These are phyloP conservation scores for Mycena venus DNA, from an alignment of 768 basidiomycete species.

Conservation along the genomic window DNA sequence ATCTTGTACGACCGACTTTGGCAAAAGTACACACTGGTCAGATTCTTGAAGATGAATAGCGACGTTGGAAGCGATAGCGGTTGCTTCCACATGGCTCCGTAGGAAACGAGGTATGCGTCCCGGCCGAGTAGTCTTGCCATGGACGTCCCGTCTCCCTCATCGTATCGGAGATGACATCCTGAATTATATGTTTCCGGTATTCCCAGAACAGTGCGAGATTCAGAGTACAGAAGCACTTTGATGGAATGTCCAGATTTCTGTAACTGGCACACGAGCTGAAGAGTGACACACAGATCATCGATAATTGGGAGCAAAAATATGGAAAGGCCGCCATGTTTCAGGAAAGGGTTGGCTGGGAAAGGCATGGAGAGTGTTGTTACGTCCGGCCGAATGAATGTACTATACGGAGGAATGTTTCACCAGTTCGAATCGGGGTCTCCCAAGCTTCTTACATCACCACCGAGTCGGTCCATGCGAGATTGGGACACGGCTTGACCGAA, in stretches of 20 bases:
- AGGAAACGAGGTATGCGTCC: slow-evolving; percentile 84
- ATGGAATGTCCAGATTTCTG: slow-evolving; percentile 44
- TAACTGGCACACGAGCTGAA: slow-evolving; percentile 53
- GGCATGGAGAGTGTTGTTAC: slow-evolving; percentile 7
- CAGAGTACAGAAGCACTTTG: slow-evolving; percentile 46
- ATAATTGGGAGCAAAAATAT: slow-evolving; percentile 50
- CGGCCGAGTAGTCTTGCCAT: slow-evolving; percentile 79
- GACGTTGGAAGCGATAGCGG: slow-evolving; percentile 84
- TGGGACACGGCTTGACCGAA: slow-evolving; percentile 32
- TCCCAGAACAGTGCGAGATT: neutral
- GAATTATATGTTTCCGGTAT: neutral
- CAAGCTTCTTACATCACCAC: slow-evolving; percentile 31
- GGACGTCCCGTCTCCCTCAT: slow-evolving; percentile 24
- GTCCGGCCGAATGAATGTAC: neutral
- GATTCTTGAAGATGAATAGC: slow-evolving; percentile 87
- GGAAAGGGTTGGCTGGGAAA: neutral
- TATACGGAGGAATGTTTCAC: slow-evolving; percentile 3
- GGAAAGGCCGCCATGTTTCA: slow-evolving; percentile 39
- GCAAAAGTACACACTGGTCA: slow-evolving; percentile 85
- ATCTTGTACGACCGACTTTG: slow-evolving; percentile 77
- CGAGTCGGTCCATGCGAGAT: slow-evolving; percentile 37
- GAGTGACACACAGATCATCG: slow-evolving; percentile 49
- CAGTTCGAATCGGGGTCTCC: slow-evolving; percentile 28
- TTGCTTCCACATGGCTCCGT: slow-evolving; percentile 92
- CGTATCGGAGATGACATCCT: slow-evolving; percentile 37